Evolutionary conservation across 2,329 filamentous ascomycete species (phyloP).

Genomic region (Aspergillus neotritici): DNA sequence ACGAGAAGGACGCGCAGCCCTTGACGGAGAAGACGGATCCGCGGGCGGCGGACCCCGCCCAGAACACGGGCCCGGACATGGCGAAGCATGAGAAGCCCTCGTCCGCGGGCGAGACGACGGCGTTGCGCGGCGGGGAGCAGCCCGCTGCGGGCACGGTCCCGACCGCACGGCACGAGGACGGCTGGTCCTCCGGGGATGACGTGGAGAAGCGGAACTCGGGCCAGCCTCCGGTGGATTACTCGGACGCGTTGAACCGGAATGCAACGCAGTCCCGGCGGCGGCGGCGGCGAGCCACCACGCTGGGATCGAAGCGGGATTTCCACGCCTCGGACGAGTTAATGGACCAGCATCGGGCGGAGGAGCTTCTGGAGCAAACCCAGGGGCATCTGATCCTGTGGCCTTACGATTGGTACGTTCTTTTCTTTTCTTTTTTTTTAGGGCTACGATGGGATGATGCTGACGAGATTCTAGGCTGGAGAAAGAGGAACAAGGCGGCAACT

Average conservation of each 20-base stretch:
- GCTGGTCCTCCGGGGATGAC: conserved; percentile 22
- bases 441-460: conserved; percentile 13
- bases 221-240: conserved; percentile 33
- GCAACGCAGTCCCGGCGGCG: conserved; percentile 32
- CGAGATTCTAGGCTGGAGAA: conserved; percentile 58
- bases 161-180: conserved; percentile 23
- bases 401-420: conserved; percentile 67
- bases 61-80: conserved; percentile 25
- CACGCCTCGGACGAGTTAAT: conserved; percentile 67
- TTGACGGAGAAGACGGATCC: conserved; percentile 26
- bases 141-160: conserved; percentile 18
- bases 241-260: conserved; percentile 38
- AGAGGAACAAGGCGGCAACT: conserved; percentile 89
- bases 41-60: conserved; percentile 28
- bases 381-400: conserved; percentile 88
- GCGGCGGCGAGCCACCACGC: conserved; percentile 41
- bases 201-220: conserved; percentile 28
- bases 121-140: conserved; percentile 26
- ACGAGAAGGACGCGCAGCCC: conserved; percentile 23
- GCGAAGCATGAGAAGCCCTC: conserved; percentile 27
- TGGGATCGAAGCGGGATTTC: conserved; percentile 44
- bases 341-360: conserved; percentile 68
- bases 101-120: conserved; percentile 42
- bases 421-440: neutral
- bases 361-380: conserved; percentile 73